Base-by-base conservation (phyloP, 2,329 filamentous ascomycete species). In the Colletotrichum graminicola region DNA sequence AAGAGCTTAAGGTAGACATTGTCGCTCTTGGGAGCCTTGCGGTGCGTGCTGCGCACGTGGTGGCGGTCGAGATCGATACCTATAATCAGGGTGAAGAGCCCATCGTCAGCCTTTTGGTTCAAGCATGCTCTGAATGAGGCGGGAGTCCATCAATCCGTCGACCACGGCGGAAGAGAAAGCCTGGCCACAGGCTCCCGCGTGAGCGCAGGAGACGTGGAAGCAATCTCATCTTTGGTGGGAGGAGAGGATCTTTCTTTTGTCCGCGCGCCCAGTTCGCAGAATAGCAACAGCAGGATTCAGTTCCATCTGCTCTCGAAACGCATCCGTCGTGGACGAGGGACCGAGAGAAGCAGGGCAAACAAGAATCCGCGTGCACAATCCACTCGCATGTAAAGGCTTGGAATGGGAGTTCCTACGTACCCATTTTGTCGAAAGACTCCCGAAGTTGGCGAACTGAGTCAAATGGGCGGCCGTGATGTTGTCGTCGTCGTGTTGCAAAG, bases 1-100 rank as follows among this genome's bases (percentile, higher is more conserved):
- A 98, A 89, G 84, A 98, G 91, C 90, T 95, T 95, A 79, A 97
- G 89, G 87, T 98, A 97, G 82, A 95, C 94, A 90, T 98, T 97
- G 89, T 97, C 93, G 88, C 93, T 97, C 93, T 98, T 98, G 82
- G 95, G 94, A 79, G 94, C 94, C 90, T 93, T 94, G 86, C 94
- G 94, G 90, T 97, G 94, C 77, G 89, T 91, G 82, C 82, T 85
- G 82, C 89, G 89, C 81, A 90, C 88, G 84, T 92, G 90, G 85
- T 92, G 90, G 79, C 86, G 85, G 84, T 91, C 86, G 80, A 92
- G 87, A 90, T 92, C 90, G 85, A 92, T 91, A 90, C 90, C 89
- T 91, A 85, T 82, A 83, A 75, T 79, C 78, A 81, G 77, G 68
- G 69, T 64, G 80, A 76, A 81, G 76, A 83, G 82, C 79, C 81